These are phyloP conservation scores for Logfia minima DNA, from an alignment of 129 eudicot species.

Conservation along the genomic window DNA sequence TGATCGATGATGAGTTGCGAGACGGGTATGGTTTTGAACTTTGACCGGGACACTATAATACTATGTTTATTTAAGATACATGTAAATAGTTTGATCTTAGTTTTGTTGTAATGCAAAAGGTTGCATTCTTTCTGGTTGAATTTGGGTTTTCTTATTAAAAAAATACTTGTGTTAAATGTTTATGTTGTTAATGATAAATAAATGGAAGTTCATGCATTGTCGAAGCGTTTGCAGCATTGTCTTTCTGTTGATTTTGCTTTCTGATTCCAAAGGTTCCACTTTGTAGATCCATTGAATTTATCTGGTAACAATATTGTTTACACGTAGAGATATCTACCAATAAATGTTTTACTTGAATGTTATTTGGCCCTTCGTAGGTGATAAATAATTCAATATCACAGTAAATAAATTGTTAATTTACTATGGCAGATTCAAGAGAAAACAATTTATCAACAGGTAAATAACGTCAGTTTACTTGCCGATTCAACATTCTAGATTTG, in stretches of 20 bases:
- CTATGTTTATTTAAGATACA: constrained; percentile 6
- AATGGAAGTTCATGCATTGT: constrained; percentile 25
- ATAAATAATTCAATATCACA: too few relatives aligned
- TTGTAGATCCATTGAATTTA: too few relatives aligned
- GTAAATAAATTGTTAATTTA: too few relatives aligned
- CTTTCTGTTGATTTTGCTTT: background rate
- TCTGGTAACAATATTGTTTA: too few relatives aligned
- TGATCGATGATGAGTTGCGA: constrained; percentile 41
- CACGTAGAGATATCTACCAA: too few relatives aligned
- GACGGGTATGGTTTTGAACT: constrained; percentile 59
- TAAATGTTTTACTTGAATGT: too few relatives aligned
- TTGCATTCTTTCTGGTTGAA: constrained; percentile 31
- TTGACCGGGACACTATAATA: constrained; percentile 33
- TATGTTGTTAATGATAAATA: constrained; percentile 22
- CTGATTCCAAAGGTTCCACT: background rate
- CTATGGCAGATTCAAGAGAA: too few relatives aligned
- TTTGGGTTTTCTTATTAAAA: background rate
- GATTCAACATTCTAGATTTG: too few relatives aligned
- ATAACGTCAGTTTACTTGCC: too few relatives aligned
- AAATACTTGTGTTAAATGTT: constrained; percentile 23
- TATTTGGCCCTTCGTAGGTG: too few relatives aligned
- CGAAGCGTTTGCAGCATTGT: background rate
- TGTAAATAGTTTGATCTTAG: constrained; percentile 38
- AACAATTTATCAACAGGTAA: too few relatives aligned
- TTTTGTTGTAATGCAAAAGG: constrained; percentile 28